A percentile compares a stretch with the other conserved stretches of the same genome.
These are phyloP conservation scores for Venturia nashicola DNA, from an alignment of 2,329 filamentous ascomycete species.

Conservation along the genomic window DNA sequence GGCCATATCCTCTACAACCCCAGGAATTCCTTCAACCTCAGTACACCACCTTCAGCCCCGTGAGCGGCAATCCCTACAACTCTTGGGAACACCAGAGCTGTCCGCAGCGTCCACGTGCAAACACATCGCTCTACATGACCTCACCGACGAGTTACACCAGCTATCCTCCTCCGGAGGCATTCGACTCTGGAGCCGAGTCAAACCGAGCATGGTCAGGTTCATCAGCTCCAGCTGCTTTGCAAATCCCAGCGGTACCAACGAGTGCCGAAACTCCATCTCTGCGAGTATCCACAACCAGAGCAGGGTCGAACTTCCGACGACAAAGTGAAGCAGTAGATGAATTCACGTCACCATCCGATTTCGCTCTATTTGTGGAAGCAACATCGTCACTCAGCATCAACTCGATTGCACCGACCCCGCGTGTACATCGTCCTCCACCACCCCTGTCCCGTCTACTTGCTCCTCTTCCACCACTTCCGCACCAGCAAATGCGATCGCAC, in stretches of 20 bases:
- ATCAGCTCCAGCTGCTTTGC: not conserved
- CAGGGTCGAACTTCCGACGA: not conserved
- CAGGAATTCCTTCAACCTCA: not conserved
- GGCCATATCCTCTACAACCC: not conserved
- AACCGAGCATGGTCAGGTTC: not conserved
- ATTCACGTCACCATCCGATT: conserved; percentile 18
- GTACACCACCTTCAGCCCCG: not conserved
- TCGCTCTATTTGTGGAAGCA: conserved; percentile 27
- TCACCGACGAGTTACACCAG: conserved; percentile 6
- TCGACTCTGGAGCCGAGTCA: not conserved
- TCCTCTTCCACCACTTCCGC: conserved; percentile 2
- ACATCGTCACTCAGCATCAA: conserved; percentile 21
- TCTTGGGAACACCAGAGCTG: not conserved
- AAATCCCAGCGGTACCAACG: not conserved
- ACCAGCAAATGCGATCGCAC: not conserved
- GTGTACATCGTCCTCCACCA: not conserved
- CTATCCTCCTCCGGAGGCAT: not conserved
- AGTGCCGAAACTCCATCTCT: not conserved
- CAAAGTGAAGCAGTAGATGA: conserved; percentile 5
- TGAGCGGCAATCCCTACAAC: conserved; percentile 1
- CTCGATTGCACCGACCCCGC: not conserved
- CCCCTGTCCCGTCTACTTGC: not conserved
- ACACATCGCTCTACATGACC: not conserved
- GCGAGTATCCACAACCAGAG: not conserved
- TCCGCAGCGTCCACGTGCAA: not conserved